Evolutionary conservation across 2,329 filamentous ascomycete genomes (phyloP).

Genomic region (Xylariaceae sp.): DNA sequence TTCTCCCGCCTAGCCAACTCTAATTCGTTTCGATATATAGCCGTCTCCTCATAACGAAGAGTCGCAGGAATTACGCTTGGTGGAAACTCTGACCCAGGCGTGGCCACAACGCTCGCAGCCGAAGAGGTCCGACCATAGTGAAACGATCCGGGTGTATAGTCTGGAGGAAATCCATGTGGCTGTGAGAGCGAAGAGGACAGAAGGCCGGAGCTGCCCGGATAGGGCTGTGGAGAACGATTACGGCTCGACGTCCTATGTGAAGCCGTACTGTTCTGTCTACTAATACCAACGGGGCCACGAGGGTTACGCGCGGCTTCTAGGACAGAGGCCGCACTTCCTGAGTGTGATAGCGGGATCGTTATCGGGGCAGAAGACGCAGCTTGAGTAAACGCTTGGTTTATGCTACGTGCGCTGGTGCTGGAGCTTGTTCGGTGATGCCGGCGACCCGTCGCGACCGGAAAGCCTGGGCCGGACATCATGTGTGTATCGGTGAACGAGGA

Average conservation of each 20-base stretch:
- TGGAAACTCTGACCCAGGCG: constrained; percentile 45
- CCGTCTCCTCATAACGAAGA: constrained; percentile 59
- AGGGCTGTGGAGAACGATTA: constrained; percentile 33
- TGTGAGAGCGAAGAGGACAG: constrained; percentile 43
- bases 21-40: constrained; percentile 55
- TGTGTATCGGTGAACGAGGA: constrained; percentile 46
- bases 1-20: constrained; percentile 62
- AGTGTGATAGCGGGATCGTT: constrained; percentile 31
- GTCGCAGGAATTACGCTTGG: constrained; percentile 55
- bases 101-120: constrained; percentile 40
- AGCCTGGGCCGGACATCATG: constrained; percentile 53
- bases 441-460: constrained; percentile 52
- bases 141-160: constrained; percentile 33
- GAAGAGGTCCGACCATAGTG: constrained; percentile 33
- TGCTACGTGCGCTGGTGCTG: constrained; percentile 50
- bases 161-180: constrained; percentile 40
- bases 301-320: constrained; percentile 46
- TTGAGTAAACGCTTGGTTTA: constrained; percentile 41
- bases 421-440: constrained; percentile 58
- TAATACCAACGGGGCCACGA: constrained; percentile 37
- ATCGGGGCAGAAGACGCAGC: constrained; percentile 36
- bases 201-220: constrained; percentile 25
- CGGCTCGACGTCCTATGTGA: constrained; percentile 51
- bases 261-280: constrained; percentile 52
- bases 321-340: constrained; percentile 38